A percentile compares a stretch with the other conserved stretches of the same genome.
Evolutionary conservation across 768 basidiomycete genomes (phyloP).

Genomic region (Clitopilus hobsonii): DNA sequence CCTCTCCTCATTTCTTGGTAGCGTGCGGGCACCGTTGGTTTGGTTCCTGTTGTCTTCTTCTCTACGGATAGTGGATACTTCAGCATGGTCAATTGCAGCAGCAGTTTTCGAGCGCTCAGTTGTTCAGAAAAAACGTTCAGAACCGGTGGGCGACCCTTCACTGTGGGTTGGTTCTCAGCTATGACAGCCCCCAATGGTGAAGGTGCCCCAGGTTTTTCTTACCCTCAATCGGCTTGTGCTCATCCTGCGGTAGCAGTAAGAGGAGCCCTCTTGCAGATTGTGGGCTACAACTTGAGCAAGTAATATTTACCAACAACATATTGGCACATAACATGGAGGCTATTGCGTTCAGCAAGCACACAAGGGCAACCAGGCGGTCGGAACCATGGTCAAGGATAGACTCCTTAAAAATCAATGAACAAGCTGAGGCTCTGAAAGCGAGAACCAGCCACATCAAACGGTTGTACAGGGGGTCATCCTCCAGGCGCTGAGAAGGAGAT

Average conservation of each 20-base stretch:
- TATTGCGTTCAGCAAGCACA: no score
- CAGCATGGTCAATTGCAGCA: constrained; percentile 27
- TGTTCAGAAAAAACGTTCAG: constrained; percentile 35
- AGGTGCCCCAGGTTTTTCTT: constrained; percentile 9
- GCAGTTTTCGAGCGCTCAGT: constrained; percentile 33
- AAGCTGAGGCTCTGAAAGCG: no score
- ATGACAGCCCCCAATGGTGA: constrained; percentile 10
- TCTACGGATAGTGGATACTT: constrained; percentile 39
- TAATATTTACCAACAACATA: no score
- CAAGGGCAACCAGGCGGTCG: no score
- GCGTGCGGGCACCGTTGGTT: constrained; percentile 10
- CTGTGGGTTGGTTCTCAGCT: constrained; percentile 27
- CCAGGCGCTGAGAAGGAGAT: no score
- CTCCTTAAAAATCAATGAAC: no score
- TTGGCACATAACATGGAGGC: no score
- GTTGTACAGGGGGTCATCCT: no score
- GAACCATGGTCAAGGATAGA: no score
- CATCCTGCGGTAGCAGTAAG: constrained; percentile 30
- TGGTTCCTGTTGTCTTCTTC: constrained; percentile 12
- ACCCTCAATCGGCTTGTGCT: constrained; percentile 29
- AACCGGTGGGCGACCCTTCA: constrained; percentile 25
- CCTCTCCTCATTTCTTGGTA: constrained; percentile 11
- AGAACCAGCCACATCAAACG: no score
- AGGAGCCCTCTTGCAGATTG: constrained; percentile 21
- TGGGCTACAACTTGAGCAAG: constrained; percentile 25